phyloP scores from a whole-genome alignment of 2,329 filamentous ascomycete genomes.

The Pseudocercospora vitis region DNA sequence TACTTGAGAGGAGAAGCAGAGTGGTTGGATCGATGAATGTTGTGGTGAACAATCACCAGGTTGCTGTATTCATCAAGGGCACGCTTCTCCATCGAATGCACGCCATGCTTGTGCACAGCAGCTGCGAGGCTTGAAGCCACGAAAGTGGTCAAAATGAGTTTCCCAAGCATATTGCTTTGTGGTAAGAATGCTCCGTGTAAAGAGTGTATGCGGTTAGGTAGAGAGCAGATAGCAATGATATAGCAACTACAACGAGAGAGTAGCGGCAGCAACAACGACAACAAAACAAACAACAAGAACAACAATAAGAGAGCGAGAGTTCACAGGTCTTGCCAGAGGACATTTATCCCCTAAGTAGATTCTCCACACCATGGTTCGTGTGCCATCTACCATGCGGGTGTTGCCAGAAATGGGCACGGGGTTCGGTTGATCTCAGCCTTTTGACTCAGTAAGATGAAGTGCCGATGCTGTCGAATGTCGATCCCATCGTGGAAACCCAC shows the following conservation, averaged over 20 bases:
- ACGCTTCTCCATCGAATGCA: neutral
- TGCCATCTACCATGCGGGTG: neutral
- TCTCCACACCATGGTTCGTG: neutral
- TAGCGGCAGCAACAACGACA: neutral
- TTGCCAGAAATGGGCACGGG: constrained; percentile 2
- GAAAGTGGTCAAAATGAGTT: neutral
- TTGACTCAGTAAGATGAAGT: constrained; percentile 8
- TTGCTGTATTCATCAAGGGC: constrained; percentile 13
- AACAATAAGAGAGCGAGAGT: neutral
- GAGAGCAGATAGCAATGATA: neutral
- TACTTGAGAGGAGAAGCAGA: constrained; percentile 57
- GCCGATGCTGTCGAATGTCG: constrained; percentile 6
- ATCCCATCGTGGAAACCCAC: constrained; percentile 3
- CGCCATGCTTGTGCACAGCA: constrained; percentile 5
- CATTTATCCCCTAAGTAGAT: constrained; percentile 4
- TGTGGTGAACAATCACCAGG: constrained; percentile 15
- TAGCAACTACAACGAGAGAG: neutral
- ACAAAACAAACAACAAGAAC: neutral
- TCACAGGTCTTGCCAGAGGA: neutral
- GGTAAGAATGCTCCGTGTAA: neutral
- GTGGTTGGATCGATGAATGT: constrained; percentile 21
- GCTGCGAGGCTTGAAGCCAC: neutral
- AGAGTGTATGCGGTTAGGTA: constrained; percentile 2
- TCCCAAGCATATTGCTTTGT: constrained; percentile 1
- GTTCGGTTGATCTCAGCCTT: constrained; percentile 6